A percentile compares a stretch with the other conserved stretches of the same genome.
Conservation (phyloP, 2,329 filamentous ascomycete species). For the Capronia epimyces region DNA sequence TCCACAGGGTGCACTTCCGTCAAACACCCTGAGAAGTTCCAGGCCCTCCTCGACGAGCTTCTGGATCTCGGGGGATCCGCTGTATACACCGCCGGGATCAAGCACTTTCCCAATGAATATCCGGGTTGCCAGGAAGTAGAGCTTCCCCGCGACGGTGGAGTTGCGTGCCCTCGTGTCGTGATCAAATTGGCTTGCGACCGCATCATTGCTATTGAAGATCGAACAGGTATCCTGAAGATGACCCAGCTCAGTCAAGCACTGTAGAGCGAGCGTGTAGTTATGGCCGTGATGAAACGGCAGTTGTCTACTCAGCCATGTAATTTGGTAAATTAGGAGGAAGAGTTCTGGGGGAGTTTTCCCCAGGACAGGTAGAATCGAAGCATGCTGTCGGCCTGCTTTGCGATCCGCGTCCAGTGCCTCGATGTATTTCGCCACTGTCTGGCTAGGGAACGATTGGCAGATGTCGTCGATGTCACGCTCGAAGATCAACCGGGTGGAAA, state of each 20-base stretch:
- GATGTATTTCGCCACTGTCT: slow-evolving; percentile 19
- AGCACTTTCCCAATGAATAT: slow-evolving; percentile 20
- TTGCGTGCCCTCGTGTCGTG: background rate
- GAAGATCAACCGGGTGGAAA: slow-evolving; percentile 20
- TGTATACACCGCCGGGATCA: slow-evolving; percentile 10
- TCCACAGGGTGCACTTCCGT: slow-evolving; percentile 13
- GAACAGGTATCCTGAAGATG: slow-evolving; percentile 5
- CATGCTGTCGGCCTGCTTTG: background rate
- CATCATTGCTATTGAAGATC: background rate
- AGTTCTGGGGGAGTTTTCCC: slow-evolving; percentile 14
- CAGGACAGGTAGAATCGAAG: slow-evolving; percentile 17
- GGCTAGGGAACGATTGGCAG: slow-evolving; percentile 15
- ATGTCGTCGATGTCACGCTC: slow-evolving; percentile 17
- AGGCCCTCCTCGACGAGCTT: slow-evolving; percentile 3
- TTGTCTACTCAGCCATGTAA: slow-evolving; percentile 23
- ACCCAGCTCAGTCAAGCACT: slow-evolving; percentile 15
- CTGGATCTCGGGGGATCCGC: slow-evolving; percentile 8
- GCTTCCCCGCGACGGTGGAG: slow-evolving; percentile 16
- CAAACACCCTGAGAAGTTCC: slow-evolving; percentile 11
- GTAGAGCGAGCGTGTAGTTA: slow-evolving; percentile 13
- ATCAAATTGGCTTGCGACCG: background rate
- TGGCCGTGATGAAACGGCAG: slow-evolving; percentile 5
- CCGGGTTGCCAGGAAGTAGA: slow-evolving; percentile 16
- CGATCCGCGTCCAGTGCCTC: slow-evolving; percentile 12
- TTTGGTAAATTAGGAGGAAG: slow-evolving; percentile 20